Evolutionary conservation across 73 alveolate genomes (phyloP).

Genomic region (Urostyla sp.): DNA sequence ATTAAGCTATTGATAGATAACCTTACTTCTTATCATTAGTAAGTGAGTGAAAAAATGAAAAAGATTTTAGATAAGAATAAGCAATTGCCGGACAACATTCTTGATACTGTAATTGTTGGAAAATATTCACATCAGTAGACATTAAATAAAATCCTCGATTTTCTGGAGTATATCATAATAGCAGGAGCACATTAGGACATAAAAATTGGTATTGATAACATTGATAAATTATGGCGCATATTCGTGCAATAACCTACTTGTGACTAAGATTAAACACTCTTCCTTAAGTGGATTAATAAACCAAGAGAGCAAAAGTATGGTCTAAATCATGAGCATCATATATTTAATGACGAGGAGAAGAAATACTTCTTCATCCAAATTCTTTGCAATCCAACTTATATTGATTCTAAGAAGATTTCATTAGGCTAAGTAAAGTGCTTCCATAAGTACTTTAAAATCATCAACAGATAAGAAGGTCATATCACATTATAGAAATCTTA

Average conservation of each 20-base stretch:
- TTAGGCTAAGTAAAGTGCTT: conserved; percentile 59
- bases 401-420: conserved; percentile 14
- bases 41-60: conserved; percentile 45
- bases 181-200: conserved; percentile 12
- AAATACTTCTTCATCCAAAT: conserved; percentile 52
- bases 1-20: conserved; percentile 32
- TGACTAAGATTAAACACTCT: conserved; percentile 45
- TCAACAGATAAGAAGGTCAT: conserved; percentile 32
- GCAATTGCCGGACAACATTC: conserved; percentile 56
- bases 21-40: conserved; percentile 46
- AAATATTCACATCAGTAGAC: conserved; percentile 60
- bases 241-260: conserved; percentile 48
- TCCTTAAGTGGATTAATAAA: conserved; percentile 68
- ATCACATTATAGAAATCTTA: conserved; percentile 14
- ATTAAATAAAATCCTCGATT: conserved; percentile 55
- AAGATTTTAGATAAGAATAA: conserved; percentile 24
- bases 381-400: conserved; percentile 52
- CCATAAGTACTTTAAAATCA: conserved; percentile 55
- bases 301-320: not conserved
- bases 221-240: conserved; percentile 67
- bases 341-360: conserved; percentile 61
- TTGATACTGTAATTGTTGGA: conserved; percentile 47
- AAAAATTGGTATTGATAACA: conserved; percentile 36
- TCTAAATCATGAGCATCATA: not conserved
- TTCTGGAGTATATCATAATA: conserved; percentile 61